These are phyloP conservation scores for Parastagonospora nodorum DNA, from an alignment of 2,329 filamentous ascomycete genomes.

Conservation along the genomic window DNA sequence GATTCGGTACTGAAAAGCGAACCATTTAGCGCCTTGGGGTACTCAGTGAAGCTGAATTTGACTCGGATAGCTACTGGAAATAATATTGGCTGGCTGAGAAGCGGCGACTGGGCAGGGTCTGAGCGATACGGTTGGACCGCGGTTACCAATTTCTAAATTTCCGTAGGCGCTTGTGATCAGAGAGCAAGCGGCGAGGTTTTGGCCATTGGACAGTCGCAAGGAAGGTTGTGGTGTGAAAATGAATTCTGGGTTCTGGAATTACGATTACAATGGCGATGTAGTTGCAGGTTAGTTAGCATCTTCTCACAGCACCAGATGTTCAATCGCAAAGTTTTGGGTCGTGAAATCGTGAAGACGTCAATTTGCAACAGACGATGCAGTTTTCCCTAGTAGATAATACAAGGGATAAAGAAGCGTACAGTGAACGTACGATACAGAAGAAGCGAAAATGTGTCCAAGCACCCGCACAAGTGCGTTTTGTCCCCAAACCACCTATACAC, in stretches of 20 bases:
- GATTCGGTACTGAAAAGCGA: neutral
- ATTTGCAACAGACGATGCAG: slow-evolving; percentile 13
- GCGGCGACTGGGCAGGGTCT: slow-evolving; percentile 6
- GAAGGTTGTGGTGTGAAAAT: too few species aligned
- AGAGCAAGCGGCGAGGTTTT: neutral
- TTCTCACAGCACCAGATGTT: neutral
- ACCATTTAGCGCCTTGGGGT: neutral
- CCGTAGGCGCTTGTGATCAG: slow-evolving; percentile 7
- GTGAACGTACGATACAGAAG: slow-evolving; percentile 22
- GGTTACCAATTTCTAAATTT: slow-evolving; percentile 9
- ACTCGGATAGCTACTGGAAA: neutral
- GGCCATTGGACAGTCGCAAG: too few species aligned
- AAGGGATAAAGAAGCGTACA: slow-evolving; percentile 8
- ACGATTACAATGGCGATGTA: too few species aligned
- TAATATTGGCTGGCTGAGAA: slow-evolving; percentile 3
- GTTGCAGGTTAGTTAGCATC: neutral
- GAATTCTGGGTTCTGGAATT: too few species aligned
- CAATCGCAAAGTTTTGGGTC: neutral
- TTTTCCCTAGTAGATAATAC: slow-evolving; percentile 9
- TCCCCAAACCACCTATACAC: slow-evolving; percentile 19
- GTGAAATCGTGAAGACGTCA: slow-evolving; percentile 16
- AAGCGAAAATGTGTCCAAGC: slow-evolving; percentile 18
- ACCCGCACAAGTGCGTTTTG: slow-evolving; percentile 11
- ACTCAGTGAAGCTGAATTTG: neutral
- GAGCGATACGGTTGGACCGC: slow-evolving; percentile 5